phyloP scores from a whole-genome alignment of 148 eudicot species.

The Camellia granthamiana region DNA sequence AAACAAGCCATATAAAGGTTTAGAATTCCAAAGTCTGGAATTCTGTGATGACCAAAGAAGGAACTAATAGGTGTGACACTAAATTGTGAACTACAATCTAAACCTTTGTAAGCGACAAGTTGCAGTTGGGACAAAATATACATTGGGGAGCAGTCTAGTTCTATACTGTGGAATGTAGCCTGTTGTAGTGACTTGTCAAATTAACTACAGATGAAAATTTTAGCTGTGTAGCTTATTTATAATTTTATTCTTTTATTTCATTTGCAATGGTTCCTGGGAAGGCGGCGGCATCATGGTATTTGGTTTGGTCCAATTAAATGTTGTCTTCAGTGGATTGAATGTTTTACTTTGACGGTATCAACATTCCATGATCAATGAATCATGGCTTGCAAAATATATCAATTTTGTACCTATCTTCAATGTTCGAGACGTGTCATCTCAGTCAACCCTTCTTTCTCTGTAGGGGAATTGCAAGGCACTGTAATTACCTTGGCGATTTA shows the following conservation, averaged over 20 bases:
- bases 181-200: too few relatives aligned
- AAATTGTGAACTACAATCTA: too few relatives aligned
- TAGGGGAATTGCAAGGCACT: conserved; percentile 96
- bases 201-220: too few relatives aligned
- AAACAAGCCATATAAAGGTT: too few relatives aligned
- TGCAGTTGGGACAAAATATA: too few relatives aligned
- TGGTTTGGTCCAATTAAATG: neutral
- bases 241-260: too few relatives aligned
- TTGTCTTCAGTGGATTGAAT: neutral
- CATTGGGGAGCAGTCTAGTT: neutral
- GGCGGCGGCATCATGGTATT: neutral
- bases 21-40: too few relatives aligned
- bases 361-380: neutral
- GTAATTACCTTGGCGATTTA: conserved; percentile 91
- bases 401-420: neutral
- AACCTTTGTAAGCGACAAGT: too few relatives aligned
- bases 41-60: too few relatives aligned
- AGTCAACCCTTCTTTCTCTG: neutral
- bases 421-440: conserved; percentile 1
- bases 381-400: neutral
- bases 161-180: too few relatives aligned
- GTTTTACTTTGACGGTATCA: neutral
- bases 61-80: too few relatives aligned
- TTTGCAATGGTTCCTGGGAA: neutral
- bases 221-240: too few relatives aligned